A percentile compares a stretch with the other conserved stretches of the same genome.
phyloP scores from a whole-genome alignment of 352 stramenopile species.

The Phytopythium sindhum region DNA sequence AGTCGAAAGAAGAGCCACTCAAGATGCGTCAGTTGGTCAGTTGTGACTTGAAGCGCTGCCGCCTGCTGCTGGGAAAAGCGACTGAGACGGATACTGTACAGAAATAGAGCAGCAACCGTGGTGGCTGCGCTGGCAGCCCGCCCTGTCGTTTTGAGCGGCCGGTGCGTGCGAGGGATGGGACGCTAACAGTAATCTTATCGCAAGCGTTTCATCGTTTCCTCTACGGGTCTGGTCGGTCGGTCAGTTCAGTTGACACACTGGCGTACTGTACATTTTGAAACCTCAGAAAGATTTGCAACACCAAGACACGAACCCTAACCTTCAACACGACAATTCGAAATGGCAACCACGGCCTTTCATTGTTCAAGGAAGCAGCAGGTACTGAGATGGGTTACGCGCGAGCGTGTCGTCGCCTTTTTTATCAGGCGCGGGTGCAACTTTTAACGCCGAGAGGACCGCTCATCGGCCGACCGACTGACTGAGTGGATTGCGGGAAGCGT shows the following conservation, averaged over 20 bases:
- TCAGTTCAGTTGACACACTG: neutral
- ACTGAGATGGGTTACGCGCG: no score
- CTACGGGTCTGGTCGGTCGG: neutral
- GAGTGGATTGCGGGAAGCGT: neutral
- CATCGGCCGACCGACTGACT: neutral
- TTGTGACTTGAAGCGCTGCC: neutral
- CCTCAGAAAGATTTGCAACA: conserved; percentile 1
- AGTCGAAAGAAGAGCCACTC: neutral
- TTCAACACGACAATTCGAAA: neutral
- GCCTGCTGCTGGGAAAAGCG: neutral
- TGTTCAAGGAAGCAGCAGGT: no score
- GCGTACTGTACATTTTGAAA: conserved; percentile 1
- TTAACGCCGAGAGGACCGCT: neutral
- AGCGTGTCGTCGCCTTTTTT: neutral
- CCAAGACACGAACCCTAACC: no score
- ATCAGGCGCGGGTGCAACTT: neutral
- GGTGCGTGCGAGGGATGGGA: neutral
- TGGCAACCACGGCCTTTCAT: no score
- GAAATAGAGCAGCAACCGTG: neutral
- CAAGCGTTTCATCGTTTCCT: neutral
- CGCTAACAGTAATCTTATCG: neutral
- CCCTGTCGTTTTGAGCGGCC: neutral
- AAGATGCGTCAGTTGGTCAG: neutral
- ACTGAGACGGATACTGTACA: conserved; percentile 1
- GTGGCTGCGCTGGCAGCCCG: neutral